Base-by-base conservation (phyloP, 106 monocot genomes). In the Dioscorea zingiberensis region DNA sequence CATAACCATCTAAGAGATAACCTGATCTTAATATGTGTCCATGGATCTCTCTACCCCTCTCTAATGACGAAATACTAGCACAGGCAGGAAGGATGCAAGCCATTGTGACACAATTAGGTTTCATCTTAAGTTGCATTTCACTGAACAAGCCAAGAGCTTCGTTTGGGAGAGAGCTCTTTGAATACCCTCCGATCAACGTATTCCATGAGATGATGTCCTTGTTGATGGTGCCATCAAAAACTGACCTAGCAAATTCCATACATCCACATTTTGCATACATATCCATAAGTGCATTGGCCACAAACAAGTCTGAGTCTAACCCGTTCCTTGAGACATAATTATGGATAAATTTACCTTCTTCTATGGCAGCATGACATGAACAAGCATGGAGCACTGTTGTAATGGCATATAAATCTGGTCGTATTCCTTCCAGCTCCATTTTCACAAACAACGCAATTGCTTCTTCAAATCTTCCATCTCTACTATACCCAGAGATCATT, bases 141-240 rank as follows among this genome's bases (percentile, higher is more conserved):
- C 58, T 27, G 38, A 88, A 88, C 58, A 85, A 68, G 14, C 24
- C 16, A 17, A 85, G 78, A 25, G 88, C 85, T 68, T 93, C 87
- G 57, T 83, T 81, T 19, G 82, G 73, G 69, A 83, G 46, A 62
- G 44, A 45, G 60, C 78, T 85, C 78, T 83, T 88, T 2, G 85
- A 80, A 47, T 83, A 93, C 32, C 83, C 93, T 15, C 83, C 85
- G 26, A 93, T 88, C 71, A 93, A 54, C 16, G 88, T 83, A 61
- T 88, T 85, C 88, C 88, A 93, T 47, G 88, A 93, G 28, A 93
- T 68, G 15, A 76, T 74, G 69, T 85, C 78, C 66, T 81, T 88
- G 3, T 30, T 46, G 19, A 27, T 47, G 16, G 60, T 81, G 25
- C 26, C n/a, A 58, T 83, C 78, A 54, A 93, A 85, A 27, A 85